phyloP scores from a whole-genome alignment of 2,329 filamentous ascomycete species.

The Alternaria arborescens region DNA sequence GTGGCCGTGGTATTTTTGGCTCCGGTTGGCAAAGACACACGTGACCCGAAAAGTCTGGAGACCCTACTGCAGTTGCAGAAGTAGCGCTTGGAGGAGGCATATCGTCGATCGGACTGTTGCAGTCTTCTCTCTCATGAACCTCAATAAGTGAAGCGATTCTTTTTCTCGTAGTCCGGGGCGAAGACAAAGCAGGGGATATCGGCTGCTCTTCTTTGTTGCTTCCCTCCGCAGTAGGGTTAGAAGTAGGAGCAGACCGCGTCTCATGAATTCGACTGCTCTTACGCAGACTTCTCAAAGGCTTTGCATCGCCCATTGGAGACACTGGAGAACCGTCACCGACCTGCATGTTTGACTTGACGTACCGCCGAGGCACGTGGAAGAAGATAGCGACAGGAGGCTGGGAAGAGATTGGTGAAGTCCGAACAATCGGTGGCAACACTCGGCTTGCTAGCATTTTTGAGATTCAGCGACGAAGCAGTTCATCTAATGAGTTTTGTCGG shows the following conservation, averaged over 20 bases:
- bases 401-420: constrained; percentile 26
- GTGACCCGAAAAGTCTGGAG: constrained; percentile 53
- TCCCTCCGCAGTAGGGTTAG: constrained; percentile 21
- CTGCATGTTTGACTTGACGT: constrained; percentile 47
- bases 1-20: constrained; percentile 74
- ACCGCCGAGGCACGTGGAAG: constrained; percentile 47
- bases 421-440: constrained; percentile 44
- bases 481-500: constrained; percentile 42
- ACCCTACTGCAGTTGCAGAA: constrained; percentile 33
- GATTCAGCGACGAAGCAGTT: constrained; percentile 31
- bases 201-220: constrained; percentile 30
- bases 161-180: constrained; percentile 37
- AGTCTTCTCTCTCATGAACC: constrained; percentile 25
- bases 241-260: constrained; percentile 32
- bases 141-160: constrained; percentile 34
- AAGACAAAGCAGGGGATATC: constrained; percentile 25
- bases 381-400: constrained; percentile 43
- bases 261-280: constrained; percentile 42
- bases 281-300: constrained; percentile 32
- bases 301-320: constrained; percentile 34
- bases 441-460: constrained; percentile 48
- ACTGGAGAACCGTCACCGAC: constrained; percentile 24
- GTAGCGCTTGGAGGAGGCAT: constrained; percentile 35
- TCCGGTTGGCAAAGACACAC: constrained; percentile 76
- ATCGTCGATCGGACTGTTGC: constrained; percentile 27